A percentile compares a stretch with the other conserved stretches of the same genome.
Evolutionary conservation across 768 basidiomycete species (phyloP).

Genomic region (Tricholoma saponaceum): DNA sequence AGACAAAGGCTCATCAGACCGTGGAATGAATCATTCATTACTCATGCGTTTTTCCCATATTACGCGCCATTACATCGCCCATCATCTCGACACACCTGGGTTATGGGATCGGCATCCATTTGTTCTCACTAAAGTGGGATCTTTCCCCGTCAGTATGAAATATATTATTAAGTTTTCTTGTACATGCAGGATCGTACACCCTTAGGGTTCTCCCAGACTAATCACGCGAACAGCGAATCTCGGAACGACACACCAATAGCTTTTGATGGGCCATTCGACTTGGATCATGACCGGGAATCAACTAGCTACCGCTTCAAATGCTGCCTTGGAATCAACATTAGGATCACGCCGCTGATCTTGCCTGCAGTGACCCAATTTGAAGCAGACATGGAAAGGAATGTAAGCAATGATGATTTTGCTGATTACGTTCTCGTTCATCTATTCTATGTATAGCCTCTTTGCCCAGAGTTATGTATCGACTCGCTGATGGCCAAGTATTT

Average conservation of each 20-base stretch:
- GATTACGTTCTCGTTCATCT: not conserved
- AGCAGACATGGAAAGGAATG: slow-evolving; percentile 42
- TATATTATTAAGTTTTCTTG: not conserved
- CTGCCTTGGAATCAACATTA: slow-evolving; percentile 32
- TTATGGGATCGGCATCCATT: slow-evolving; percentile 49
- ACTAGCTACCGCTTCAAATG: slow-evolving; percentile 40
- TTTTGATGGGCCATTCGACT: not conserved
- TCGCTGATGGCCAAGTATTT: slow-evolving; percentile 39
- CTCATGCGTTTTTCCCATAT: slow-evolving; percentile 45
- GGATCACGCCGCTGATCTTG: slow-evolving; percentile 54
- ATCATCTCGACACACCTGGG: slow-evolving; percentile 28
- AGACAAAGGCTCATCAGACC: slow-evolving; percentile 14
- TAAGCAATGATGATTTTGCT: slow-evolving; percentile 24
- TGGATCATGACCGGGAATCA: slow-evolving; percentile 20
- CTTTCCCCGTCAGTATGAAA: not conserved
- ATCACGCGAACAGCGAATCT: not conserved
- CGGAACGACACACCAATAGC: not conserved
- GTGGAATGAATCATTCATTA: slow-evolving; percentile 19
- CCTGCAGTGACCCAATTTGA: slow-evolving; percentile 40
- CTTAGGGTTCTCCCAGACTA: slow-evolving; percentile 7
- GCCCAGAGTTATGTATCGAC: slow-evolving; percentile 37
- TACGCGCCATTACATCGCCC: slow-evolving; percentile 43
- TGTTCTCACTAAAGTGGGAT: slow-evolving; percentile 38
- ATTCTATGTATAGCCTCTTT: slow-evolving; percentile 22
- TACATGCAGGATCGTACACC: slow-evolving; percentile 20